Conservation (phyloP, 2,329 filamentous ascomycete species). For the Neoscytalidium dimidiatum region DNA sequence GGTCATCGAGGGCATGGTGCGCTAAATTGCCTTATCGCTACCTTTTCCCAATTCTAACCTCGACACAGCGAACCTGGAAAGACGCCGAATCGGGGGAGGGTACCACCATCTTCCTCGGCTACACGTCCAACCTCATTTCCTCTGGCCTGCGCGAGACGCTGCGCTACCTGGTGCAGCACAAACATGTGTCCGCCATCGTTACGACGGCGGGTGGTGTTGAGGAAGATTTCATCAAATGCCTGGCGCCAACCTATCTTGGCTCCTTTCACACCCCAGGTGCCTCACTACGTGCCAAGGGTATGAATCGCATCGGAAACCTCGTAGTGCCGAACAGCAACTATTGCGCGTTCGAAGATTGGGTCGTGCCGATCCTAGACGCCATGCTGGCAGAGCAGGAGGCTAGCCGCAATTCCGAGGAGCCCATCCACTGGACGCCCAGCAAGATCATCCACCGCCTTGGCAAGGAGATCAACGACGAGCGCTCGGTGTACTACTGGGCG, state of each 20-base stretch:
- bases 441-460: slow-evolving; percentile 89
- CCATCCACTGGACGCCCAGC: slow-evolving; percentile 89
- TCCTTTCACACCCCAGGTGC: slow-evolving; percentile 79
- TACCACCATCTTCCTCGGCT: slow-evolving; percentile 95
- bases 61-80: slow-evolving; percentile 68
- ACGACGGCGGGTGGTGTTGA: slow-evolving; percentile 95
- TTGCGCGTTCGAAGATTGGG: slow-evolving; percentile 96
- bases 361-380: slow-evolving; percentile 89
- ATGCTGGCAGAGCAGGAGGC: slow-evolving; percentile 95
- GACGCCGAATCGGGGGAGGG: slow-evolving; percentile 76
- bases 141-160: slow-evolving; percentile 90
- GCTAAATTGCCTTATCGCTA: slow-evolving; percentile 22
- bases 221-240: slow-evolving; percentile 98
- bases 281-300: slow-evolving; percentile 75
- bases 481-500: slow-evolving; percentile 95
- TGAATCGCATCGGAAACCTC: slow-evolving; percentile 95
- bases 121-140: slow-evolving; percentile 96
- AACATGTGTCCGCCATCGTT: slow-evolving; percentile 88
- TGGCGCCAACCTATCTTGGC: slow-evolving; percentile 90
- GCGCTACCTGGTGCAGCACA: slow-evolving; percentile 89
- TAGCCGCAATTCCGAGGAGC: slow-evolving; percentile 64
- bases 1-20: slow-evolving; percentile 95
- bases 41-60: background rate
- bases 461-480: slow-evolving; percentile 90
- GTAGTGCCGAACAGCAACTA: slow-evolving; percentile 97